Base-by-base conservation (phyloP, 768 basidiomycete genomes). In the Rhodotorula sphaerocarpa region DNA sequence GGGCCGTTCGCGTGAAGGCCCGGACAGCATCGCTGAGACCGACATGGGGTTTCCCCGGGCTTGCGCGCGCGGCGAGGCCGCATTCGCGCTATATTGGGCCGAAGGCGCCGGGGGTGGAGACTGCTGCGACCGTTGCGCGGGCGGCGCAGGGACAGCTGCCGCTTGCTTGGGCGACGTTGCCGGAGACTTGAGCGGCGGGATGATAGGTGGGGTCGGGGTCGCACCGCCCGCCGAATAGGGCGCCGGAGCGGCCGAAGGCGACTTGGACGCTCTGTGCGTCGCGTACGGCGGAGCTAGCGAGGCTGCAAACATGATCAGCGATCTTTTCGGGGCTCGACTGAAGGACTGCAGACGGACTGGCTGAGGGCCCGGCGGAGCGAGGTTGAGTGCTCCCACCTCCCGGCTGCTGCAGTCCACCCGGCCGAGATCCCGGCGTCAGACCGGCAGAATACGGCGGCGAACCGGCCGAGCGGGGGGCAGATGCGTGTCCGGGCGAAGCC, bases 1-100 rank as follows among this genome's bases (percentile, higher is more conserved):
- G 25, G 60, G 46, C 11, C 28, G 48, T 3, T 50, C 59, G 31
- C 57, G 51, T 6, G 63, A 50, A 4, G 63, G 63, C 12, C 60
- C 63, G n/a, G 57, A 60, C 12, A 69, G 53, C 63, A 69, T 69
- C 23, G 67, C 55, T 41, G 63, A 65, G n/a, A 69, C 67, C 23
- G 56, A 59, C 67, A 69, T 69, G 33, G 57, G 63, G 47, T 69
- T 69, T 11, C 54, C 15, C 25, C 51, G 34, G 3, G 31, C 18
- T 3, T 16, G 12, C 9, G 48, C 25, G 20, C 10, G 23, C 18
- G 31, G 15, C 48, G 30, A 9, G 2, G 20, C 9, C 20, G 31
- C 16, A 25, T 20, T 21, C 36, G 36, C 36, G 9, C 10, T 16
- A 9, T 39, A 16, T 16, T 9, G 16, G 36, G 36, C 9, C 10